phyloP scores from a whole-genome alignment of 805 yeast genomes.

The Wickerhamia fluorescens region DNA sequence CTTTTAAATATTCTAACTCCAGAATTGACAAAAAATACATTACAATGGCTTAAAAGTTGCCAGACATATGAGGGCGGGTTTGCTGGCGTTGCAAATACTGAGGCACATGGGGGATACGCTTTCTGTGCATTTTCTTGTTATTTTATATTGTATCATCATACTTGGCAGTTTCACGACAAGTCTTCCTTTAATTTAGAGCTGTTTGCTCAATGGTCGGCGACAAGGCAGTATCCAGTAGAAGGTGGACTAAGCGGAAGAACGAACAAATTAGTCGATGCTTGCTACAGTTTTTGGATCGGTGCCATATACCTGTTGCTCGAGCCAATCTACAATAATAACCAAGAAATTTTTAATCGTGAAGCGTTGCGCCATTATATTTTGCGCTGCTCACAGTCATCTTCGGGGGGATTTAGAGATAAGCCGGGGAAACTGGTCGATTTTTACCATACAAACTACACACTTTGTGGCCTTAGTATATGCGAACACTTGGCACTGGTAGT shows the following conservation, averaged over 20 bases:
- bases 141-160: constrained; percentile 39
- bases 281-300: constrained; percentile 95
- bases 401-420: constrained; percentile 83
- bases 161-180: constrained; percentile 15
- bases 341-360: constrained; percentile 42
- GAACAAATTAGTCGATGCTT: constrained; percentile 91
- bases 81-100: constrained; percentile 69
- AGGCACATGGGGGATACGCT: constrained; percentile 97
- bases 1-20: constrained; percentile 57
- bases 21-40: constrained; percentile 46
- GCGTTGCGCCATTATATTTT: constrained; percentile 61
- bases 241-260: constrained; percentile 89
- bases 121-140: constrained; percentile 74
- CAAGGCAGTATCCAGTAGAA: constrained; percentile 65
- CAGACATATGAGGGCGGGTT: constrained; percentile 97
- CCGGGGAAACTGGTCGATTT: constrained; percentile 78
- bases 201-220: constrained; percentile 59
- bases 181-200: constrained; percentile 32
- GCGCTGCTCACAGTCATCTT: constrained; percentile 63
- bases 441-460: constrained; percentile 83
- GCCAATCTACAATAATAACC: constrained; percentile 21
- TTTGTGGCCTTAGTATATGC: constrained; percentile 64
- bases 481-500: constrained; percentile 36
- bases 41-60: constrained; percentile 57
- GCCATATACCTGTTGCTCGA: constrained; percentile 64